Percentiles rank a stretch among this genome's conserved stretches.
These are phyloP conservation scores for Phaffia tasmanica DNA, from an alignment of 768 basidiomycete genomes.

Conservation along the genomic window DNA sequence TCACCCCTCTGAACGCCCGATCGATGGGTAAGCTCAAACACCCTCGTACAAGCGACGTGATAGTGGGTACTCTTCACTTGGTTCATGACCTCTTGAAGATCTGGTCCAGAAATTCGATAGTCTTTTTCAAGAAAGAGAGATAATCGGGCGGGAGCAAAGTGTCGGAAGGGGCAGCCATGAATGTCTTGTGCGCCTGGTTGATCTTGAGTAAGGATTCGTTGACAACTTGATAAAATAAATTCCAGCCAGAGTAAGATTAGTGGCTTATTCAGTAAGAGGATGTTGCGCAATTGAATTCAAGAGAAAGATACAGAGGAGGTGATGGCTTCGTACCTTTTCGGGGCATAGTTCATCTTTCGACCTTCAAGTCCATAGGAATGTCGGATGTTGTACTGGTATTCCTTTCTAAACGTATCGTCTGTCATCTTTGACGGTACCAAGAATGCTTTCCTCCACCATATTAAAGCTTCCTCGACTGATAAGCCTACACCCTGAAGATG, in stretches of 20 bases:
- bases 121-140: conserved; percentile 50
- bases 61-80: conserved; percentile 69
- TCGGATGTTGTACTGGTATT: conserved; percentile 92
- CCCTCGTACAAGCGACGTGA: conserved; percentile 92
- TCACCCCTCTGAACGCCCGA: conserved; percentile 29
- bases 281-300: neutral
- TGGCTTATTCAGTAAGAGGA: neutral
- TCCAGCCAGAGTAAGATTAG: neutral
- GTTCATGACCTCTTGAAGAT: conserved; percentile 70
- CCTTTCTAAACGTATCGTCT: conserved; percentile 96
- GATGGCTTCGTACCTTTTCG: conserved; percentile 55
- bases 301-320: neutral
- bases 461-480: conserved; percentile 82
- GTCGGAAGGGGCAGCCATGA: conserved; percentile 88
- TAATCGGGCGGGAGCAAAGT: conserved; percentile 73
- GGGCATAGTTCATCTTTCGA: conserved; percentile 83
- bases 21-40: conserved; percentile 83
- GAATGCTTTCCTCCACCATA: conserved; percentile 88
- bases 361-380: conserved; percentile 92
- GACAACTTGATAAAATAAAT: conserved; percentile 52
- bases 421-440: conserved; percentile 46
- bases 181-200: conserved; percentile 58
- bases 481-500: conserved; percentile 66
- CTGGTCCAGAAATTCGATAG: conserved; percentile 43
- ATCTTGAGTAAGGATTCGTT: conserved; percentile 63